phyloP scores from a whole-genome alignment of 2,329 filamentous ascomycete species.

The Colletotrichum phormii region DNA sequence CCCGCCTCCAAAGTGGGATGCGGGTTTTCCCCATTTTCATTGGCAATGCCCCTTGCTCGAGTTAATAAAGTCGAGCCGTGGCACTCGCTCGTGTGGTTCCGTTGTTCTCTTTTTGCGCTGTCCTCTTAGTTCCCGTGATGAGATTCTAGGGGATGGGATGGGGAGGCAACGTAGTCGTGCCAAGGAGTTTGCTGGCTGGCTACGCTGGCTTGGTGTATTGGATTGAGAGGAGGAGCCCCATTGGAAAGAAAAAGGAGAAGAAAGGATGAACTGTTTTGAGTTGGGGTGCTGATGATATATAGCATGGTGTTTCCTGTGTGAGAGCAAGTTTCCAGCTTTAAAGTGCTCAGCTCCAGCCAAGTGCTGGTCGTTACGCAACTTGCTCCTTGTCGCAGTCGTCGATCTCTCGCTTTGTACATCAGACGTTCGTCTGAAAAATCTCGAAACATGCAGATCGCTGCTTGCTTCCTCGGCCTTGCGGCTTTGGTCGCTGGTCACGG shows the following conservation, averaged over 20 bases:
- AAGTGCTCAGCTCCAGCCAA: neutral
- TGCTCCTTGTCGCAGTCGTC: neutral
- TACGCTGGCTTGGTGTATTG: neutral
- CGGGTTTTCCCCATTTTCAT: neutral
- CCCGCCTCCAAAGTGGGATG: neutral
- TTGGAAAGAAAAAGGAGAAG: neutral
- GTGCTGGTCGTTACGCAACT: neutral
- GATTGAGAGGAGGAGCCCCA: neutral
- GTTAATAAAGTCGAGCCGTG: constrained; percentile 2
- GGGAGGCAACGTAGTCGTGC: constrained; percentile 1
- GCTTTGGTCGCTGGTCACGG: constrained; percentile 60
- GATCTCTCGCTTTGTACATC: neutral
- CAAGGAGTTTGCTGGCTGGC: neutral
- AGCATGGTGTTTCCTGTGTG: neutral
- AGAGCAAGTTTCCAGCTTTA: constrained; percentile 1
- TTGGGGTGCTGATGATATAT: neutral
- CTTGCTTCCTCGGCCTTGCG: constrained; percentile 42
- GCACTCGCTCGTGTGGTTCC: constrained; percentile 31
- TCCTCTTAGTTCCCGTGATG: constrained; percentile 12
- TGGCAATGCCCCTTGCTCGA: neutral
- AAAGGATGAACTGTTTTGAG: neutral
- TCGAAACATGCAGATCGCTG: constrained; percentile 22
- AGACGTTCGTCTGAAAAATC: neutral
- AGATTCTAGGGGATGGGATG: neutral
- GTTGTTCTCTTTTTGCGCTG: constrained; percentile 26